A percentile compares a stretch with the other conserved stretches of the same genome.
These are phyloP conservation scores for Panicum virgatum DNA, from an alignment of 202 grass and related monocot genomes.

Conservation along the genomic window DNA sequence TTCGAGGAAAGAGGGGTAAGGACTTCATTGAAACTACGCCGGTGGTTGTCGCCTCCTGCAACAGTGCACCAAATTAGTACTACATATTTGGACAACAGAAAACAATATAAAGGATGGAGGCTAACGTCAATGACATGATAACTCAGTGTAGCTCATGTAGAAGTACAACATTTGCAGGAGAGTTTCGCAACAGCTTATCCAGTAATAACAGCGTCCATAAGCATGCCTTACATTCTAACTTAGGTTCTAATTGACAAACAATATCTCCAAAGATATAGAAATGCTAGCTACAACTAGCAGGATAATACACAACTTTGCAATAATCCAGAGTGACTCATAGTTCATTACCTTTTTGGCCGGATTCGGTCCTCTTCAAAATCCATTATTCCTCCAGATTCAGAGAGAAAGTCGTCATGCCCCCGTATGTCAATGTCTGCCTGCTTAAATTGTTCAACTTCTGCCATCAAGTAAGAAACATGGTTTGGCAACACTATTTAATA, in stretches of 20 bases:
- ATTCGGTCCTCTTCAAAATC: slow-evolving; percentile 98
- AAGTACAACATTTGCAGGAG: neutral
- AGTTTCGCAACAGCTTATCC: neutral
- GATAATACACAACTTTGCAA: neutral
- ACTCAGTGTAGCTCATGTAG: neutral
- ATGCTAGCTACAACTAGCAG: slow-evolving; percentile 12
- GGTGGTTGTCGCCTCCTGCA: slow-evolving; percentile 92
- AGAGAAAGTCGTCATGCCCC: slow-evolving; percentile 78
- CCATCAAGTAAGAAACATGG: slow-evolving; percentile 89
- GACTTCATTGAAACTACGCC: slow-evolving; percentile 56
- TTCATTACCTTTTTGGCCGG: slow-evolving; percentile 83
- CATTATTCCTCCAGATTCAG: slow-evolving; percentile 95
- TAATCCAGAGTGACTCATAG: neutral
- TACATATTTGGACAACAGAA: neutral
- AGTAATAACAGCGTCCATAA: neutral
- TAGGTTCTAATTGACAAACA: neutral
- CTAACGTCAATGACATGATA: neutral
- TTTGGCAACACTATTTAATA: slow-evolving; percentile 70
- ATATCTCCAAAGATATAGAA: neutral
- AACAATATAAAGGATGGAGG: neutral
- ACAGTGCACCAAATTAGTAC: slow-evolving; percentile 18
- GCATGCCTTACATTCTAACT: too few relatives aligned
- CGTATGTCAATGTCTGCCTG: slow-evolving; percentile 89
- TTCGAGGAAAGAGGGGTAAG: slow-evolving; percentile 31
- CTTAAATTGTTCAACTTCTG: slow-evolving; percentile 98